phyloP scores from a whole-genome alignment of 179 eudicot species.

The Beta macrorhiza region DNA sequence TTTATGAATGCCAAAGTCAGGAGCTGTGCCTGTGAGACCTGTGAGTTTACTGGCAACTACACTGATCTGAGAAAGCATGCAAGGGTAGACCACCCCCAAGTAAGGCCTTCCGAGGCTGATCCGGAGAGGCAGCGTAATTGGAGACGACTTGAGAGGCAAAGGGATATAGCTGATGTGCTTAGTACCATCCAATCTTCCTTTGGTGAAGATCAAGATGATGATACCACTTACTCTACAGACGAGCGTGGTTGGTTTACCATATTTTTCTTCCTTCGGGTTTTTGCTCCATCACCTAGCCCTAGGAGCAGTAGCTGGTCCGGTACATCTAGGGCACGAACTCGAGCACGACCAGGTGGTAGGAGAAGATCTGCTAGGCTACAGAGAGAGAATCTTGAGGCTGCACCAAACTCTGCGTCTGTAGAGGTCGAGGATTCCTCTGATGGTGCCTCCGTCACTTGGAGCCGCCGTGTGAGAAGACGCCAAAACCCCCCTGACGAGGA shows the following conservation, averaged over 20 bases:
- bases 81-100: conserved; percentile 70
- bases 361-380: conserved; percentile 59
- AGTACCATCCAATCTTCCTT: conserved; percentile 69
- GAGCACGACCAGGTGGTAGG: conserved; percentile 42
- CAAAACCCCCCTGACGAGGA: conserved; percentile 17
- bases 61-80: conserved; percentile 80
- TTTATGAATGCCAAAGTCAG: conserved; percentile 76
- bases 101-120: conserved; percentile 70
- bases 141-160: conserved; percentile 82
- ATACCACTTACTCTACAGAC: conserved; percentile 37
- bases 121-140: conserved; percentile 74
- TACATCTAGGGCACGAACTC: conserved; percentile 54
- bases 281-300: conserved; percentile 48
- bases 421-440: conserved; percentile 57
- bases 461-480: conserved; percentile 44
- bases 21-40: conserved; percentile 78
- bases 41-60: conserved; percentile 74
- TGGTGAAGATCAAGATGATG: conserved; percentile 55
- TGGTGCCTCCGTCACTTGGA: conserved; percentile 42
- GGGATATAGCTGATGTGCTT: conserved; percentile 78
- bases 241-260: conserved; percentile 62
- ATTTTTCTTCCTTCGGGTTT: conserved; percentile 58
- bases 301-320: conserved; percentile 62
- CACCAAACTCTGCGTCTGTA: conserved; percentile 37
- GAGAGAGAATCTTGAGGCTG: conserved; percentile 64